Evolutionary conservation across 1,139 yeast species (phyloP), one percentile per base, ranked within the genome.

Genomic region (Magnusiomyces ingens): DNA sequence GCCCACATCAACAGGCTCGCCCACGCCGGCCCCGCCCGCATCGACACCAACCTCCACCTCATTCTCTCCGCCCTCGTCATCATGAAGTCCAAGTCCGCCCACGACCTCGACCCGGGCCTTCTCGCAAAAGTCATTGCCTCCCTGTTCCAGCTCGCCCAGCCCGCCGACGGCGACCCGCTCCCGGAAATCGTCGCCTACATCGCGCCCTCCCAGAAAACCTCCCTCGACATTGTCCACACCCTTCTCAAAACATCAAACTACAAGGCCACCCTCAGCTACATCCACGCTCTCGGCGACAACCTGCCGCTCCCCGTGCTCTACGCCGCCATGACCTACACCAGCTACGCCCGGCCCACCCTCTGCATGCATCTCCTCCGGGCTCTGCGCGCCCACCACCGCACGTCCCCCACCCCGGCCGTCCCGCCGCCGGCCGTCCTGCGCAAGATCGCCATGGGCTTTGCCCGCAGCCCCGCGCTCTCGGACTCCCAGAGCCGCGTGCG

Each of bases 391-490:
- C 18, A 29, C 6, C 32, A 32, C 5, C 10, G 35, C 12, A n/a
- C n/a, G n/a, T n/a, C n/a, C n/a, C n/a, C n/a, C n/a, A n/a, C n/a
- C n/a, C n/a, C n/a, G 32, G 19, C 17, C 19, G 44, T 15, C 11
- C n/a, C 38, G 8, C 49, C 49, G 15, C 18, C 43, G 3, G 5
- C 21, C n/a, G 44, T 37, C 8, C 43, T 47, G 19, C 43, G 43
- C 3, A 18, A 22, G 13, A 36, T 38, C 35, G 49, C 44, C n/a
- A 36, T 19, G 11, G 49, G 49, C 10, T 47, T 47, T 37, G 29
- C 49, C 8, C 6, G 22, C 12, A n/a, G 44, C 32, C 35, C 21
- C 2, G 21, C 19, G 2, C 32, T 47, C 5, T 17, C 19, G 2
- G 49, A 47, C 15, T 13, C 18, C 13, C 44, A 37, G 15, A 47